Conservation (phyloP, 495 filamentous ascomycete genomes). For the Penicillium antarcticum region DNA sequence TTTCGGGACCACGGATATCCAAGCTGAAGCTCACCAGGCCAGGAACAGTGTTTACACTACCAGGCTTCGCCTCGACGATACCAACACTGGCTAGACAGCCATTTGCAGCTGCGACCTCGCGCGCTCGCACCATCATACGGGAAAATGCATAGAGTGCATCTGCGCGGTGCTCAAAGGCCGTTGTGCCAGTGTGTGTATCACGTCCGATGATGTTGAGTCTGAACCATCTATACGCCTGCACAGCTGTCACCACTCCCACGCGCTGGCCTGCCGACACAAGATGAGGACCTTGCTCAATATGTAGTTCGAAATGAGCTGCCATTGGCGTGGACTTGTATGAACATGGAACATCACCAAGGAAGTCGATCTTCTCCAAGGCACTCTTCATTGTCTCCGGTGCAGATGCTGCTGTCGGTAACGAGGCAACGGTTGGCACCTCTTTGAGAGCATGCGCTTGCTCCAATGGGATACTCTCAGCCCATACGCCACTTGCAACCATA, state of each 20-base stretch:
- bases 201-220: conserved; percentile 62
- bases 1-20: conserved; percentile 64
- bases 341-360: conserved; percentile 56
- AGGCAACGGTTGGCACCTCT: conserved; percentile 49
- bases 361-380: conserved; percentile 69
- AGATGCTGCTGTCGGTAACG: conserved; percentile 38
- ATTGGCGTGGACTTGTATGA: conserved; percentile 62
- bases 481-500: conserved; percentile 75
- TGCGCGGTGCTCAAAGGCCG: conserved; percentile 54
- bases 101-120: conserved; percentile 54
- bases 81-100: conserved; percentile 67
- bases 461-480: conserved; percentile 65
- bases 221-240: conserved; percentile 66
- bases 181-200: conserved; percentile 76
- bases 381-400: conserved; percentile 61
- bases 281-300: conserved; percentile 79
- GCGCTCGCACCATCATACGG: conserved; percentile 64
- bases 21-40: conserved; percentile 66
- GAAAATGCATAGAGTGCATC: conserved; percentile 68
- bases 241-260: conserved; percentile 69
- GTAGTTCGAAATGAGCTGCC: conserved; percentile 79
- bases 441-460: conserved; percentile 58
- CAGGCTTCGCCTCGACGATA: conserved; percentile 63
- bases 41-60: conserved; percentile 74
- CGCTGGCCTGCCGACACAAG: conserved; percentile 59